Percentiles rank a stretch among this genome's conserved stretches.
Evolutionary conservation across 164 flowering plant genomes (phyloP).

Genomic region (Umbilicus rupestris): DNA sequence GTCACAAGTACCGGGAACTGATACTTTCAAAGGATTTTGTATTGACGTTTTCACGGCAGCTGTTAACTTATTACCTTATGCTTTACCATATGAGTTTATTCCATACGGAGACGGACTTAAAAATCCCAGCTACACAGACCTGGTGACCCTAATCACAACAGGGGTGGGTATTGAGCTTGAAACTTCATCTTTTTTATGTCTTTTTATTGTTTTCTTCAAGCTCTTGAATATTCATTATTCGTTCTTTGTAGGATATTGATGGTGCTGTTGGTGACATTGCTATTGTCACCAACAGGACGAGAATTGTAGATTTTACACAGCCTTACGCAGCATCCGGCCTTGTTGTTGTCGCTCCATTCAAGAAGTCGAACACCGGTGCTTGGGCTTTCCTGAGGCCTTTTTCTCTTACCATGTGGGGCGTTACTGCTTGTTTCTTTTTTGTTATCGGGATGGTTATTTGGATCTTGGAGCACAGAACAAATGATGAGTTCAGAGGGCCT

Average conservation of each 20-base stretch:
- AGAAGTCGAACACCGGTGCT: slow-evolving; percentile 35
- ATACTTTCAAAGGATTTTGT: slow-evolving; percentile 56
- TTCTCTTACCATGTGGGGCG: slow-evolving; percentile 39
- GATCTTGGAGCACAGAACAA: slow-evolving; percentile 60
- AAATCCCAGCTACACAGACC: slow-evolving; percentile 67
- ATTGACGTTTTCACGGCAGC: slow-evolving; percentile 86
- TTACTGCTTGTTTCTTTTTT: slow-evolving; percentile 37
- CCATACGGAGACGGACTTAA: slow-evolving; percentile 57
- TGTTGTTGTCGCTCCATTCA: slow-evolving; percentile 57
- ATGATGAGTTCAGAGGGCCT: slow-evolving; percentile 65
- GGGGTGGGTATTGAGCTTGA: slow-evolving; percentile 48
- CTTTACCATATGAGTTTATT: slow-evolving; percentile 55
- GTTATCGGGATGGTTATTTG: slow-evolving; percentile 47
- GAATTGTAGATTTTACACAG: slow-evolving; percentile 58
- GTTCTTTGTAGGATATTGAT: slow-evolving; percentile 37
- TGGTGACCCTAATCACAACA: slow-evolving; percentile 40
- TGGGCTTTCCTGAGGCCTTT: slow-evolving; percentile 65
- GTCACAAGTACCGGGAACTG: slow-evolving; percentile 34
- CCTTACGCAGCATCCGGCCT: slow-evolving; percentile 59
- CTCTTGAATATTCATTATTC: slow-evolving; percentile 7
- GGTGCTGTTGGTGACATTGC: slow-evolving; percentile 66
- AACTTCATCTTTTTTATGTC: neutral
- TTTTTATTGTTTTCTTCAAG: neutral
- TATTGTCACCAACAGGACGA: slow-evolving; percentile 51
- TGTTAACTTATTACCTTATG: slow-evolving; percentile 64